Evolutionary conservation across 2,329 filamentous ascomycete genomes (phyloP).

Genomic region (Biscogniauxia marginata): DNA sequence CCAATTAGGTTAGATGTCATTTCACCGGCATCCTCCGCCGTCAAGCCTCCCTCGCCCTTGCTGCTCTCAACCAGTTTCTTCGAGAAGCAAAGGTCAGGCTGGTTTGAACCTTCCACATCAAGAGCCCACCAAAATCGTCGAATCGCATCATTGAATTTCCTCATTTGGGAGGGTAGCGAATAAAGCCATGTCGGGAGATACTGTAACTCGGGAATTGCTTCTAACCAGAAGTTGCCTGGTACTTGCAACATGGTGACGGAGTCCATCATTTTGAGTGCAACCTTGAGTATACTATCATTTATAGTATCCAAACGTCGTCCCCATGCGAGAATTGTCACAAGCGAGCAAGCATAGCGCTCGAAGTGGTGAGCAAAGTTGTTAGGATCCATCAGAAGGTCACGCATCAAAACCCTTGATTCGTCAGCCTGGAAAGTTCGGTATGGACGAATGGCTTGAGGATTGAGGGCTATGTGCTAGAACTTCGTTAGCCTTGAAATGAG

Average conservation of each 20-base stretch:
- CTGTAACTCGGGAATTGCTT: background rate
- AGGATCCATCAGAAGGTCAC: background rate
- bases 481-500: too few species aligned
- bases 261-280: background rate
- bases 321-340: background rate
- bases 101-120: too few species aligned
- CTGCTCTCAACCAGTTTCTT: background rate
- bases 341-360: background rate
- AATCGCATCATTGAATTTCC: too few species aligned
- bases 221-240: background rate
- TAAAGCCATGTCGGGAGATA: background rate
- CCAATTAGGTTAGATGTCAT: background rate
- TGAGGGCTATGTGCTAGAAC: background rate
- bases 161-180: background rate
- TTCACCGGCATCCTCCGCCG: too few species aligned
- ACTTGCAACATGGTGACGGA: background rate
- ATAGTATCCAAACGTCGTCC: background rate
- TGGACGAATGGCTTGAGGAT: background rate
- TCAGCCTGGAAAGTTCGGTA: background rate
- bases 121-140: background rate
- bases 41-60: too few species aligned
- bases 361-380: background rate
- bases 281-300: background rate
- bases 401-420: background rate
- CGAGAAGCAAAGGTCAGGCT: too few species aligned